Base-by-base conservation (phyloP, 257 asterid species). In the Plantago major region DNA sequence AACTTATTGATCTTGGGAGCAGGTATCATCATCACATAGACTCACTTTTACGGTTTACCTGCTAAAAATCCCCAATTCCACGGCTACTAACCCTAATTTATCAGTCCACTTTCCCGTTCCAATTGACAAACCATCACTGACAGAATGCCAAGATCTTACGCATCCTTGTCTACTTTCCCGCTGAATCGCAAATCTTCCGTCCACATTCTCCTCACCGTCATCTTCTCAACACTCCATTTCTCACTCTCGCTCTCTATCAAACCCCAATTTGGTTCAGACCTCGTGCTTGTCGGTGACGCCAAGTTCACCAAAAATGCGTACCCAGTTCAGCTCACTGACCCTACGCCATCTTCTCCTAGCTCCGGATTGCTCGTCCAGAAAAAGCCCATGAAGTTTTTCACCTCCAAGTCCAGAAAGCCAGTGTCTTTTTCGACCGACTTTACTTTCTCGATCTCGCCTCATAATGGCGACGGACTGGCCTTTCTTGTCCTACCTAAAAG, bases 371-470 rank as follows among this genome's bases (percentile, higher is more conserved):
- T 86, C 60, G 58, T 81, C 72, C 90, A 71, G 71, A 73, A 56
- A 47, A 79, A 63, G 59, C 83, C 97, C 74, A 71, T 89, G 3
- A 81, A 73, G 30, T 71, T 84, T 53, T 68, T 60, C 33, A 66
- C 60, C 74, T 65, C 79, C 13, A 74, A 60, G 54, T 48, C 79
- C 5, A 58, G 65, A 37, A 79, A 63, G 57, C 88, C 88, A 11
- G 14, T 69, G 40, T 89, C 95, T 7, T 84, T 89, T 71, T 80
- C 94, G 37, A 73, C 90, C 19, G 94, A 89, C 71, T 89, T 89
- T 78, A 71, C 80, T 3, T 89, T 89, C 79, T 76, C 87, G 16
- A 74, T 89, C 26, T 79, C 96, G 30, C 84, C 87, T 59, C 80
- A 73, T 4, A 67, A 54, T 28, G 94, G 87, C 1, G 87, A 77